A percentile compares a stretch with the other conserved stretches of the same genome.
Conservation (phyloP, 2,329 filamentous ascomycete species). For the Neonectria neomacrospora region DNA sequence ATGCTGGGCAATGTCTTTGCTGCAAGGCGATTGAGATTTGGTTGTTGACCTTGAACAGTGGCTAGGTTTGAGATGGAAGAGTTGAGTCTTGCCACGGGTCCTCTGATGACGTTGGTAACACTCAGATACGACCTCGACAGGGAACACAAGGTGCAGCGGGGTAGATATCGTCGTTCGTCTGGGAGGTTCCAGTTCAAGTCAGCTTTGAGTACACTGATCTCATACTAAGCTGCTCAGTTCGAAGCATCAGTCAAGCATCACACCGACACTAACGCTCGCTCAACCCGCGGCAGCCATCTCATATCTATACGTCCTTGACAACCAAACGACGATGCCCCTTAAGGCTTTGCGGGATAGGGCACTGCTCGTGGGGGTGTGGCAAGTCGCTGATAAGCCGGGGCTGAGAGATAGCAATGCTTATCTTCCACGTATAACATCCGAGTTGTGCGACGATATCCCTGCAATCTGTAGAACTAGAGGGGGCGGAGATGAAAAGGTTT, state of each 20-base stretch:
- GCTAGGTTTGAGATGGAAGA: background rate
- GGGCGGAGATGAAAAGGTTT: slow-evolving; percentile 1
- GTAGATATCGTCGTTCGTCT: background rate
- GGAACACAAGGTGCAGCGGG: background rate
- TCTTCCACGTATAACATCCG: slow-evolving; percentile 1
- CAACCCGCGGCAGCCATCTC: background rate
- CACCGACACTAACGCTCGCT: background rate
- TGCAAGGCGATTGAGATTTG: background rate
- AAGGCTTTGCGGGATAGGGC: background rate
- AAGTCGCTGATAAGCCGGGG: background rate
- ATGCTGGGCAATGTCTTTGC: background rate
- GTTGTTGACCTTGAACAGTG: background rate
- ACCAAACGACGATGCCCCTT: slow-evolving; percentile 1
- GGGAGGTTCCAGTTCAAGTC: background rate
- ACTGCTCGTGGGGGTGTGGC: slow-evolving; percentile 3
- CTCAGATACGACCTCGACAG: background rate
- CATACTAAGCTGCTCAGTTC: background rate
- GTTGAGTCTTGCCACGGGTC: background rate
- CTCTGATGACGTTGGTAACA: too few relatives aligned
- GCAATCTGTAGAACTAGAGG: background rate
- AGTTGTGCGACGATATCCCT: background rate
- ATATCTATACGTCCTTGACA: background rate
- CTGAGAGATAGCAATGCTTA: background rate
- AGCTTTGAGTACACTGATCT: background rate
- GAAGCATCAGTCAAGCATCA: background rate